Evolutionary conservation across 2,329 filamentous ascomycete species (phyloP).

Genomic region (Ambrosiella beaveri): DNA sequence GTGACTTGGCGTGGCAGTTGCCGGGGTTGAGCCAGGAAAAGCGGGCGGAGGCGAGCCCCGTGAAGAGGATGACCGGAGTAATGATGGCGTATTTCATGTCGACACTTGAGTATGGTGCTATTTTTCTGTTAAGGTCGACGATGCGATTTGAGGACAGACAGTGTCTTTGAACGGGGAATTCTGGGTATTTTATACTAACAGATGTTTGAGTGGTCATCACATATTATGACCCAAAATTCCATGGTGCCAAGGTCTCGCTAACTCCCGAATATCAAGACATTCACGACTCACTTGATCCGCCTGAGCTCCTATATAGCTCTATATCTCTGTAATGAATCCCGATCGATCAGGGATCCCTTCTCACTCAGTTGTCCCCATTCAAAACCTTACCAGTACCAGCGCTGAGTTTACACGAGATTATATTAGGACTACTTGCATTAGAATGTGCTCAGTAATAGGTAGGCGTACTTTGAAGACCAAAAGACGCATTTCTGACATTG

Average conservation of each 20-base stretch:
- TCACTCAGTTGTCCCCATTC: not conserved
- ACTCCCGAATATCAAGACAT: not conserved
- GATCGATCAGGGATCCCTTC: not conserved
- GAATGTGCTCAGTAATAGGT: not conserved
- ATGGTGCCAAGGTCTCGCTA: too few species aligned
- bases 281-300: not conserved
- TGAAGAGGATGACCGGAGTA: not conserved
- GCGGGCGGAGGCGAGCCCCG: not conserved
- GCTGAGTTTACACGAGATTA: too few species aligned
- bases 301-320: not conserved
- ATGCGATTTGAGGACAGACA: not conserved
- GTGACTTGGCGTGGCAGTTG: constrained; percentile 21
- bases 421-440: not conserved
- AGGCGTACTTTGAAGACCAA: not conserved
- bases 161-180: not conserved
- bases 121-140: too few species aligned
- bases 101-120: too few species aligned
- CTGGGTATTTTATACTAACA: too few species aligned
- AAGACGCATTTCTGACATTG: not conserved
- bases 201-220: too few species aligned
- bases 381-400: too few species aligned
- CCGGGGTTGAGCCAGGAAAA: not conserved
- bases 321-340: not conserved
- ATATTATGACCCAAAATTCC: too few species aligned
- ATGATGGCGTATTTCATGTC: not conserved